Evolutionary conservation across 192 early-diverging fungal genomes (phyloP), one percentile per base, ranked within the genome.

Genomic region (Mortierella alpina): DNA sequence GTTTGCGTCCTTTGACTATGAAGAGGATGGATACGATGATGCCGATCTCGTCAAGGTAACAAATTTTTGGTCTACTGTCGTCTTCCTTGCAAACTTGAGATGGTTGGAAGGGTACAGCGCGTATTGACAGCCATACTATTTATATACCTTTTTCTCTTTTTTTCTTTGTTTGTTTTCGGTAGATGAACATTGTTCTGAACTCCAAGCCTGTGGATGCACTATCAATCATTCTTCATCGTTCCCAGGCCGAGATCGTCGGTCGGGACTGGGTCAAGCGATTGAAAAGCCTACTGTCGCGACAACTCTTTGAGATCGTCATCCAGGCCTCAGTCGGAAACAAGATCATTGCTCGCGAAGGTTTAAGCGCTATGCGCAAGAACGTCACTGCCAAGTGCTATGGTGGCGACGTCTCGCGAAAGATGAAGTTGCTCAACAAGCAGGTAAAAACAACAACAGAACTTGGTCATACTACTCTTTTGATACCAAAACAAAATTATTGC

Each of bases 371-470:
- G 41, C 89, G 96, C 17, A 99, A 99, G 78, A 94, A 99, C 77
- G 97, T 99, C 48, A 97, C 94, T 41, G 96, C 96, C 18, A 99
- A 97, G 85, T 96, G 93, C 70, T 99, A 99, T 73, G 96, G 97
- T 22, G 97, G 97, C 18, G 97, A 99, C 85, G 90, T 96, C 14
- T 95, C 96, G 3, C 90, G 97, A 31, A 97, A 96, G 84, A 99
- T 98, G 97, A 99, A 99, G 85, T 88, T 99, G 53, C 77, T 99
- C 66, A 92, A 97, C 59, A 94, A 93, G 64, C 95, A 97, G 77
- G 77, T 70, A 63, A 73, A 50, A 17, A 23, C 1, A 22, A 23
- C 12, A 10, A 0, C 41, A 1, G 40, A 11, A 11, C 18, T 45
- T 5, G 42, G n/a, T 41, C 41, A 2, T 66, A 9, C 10, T 53